phyloP scores from a whole-genome alignment of 2,329 filamentous ascomycete genomes.

The Penicillium sp. region DNA sequence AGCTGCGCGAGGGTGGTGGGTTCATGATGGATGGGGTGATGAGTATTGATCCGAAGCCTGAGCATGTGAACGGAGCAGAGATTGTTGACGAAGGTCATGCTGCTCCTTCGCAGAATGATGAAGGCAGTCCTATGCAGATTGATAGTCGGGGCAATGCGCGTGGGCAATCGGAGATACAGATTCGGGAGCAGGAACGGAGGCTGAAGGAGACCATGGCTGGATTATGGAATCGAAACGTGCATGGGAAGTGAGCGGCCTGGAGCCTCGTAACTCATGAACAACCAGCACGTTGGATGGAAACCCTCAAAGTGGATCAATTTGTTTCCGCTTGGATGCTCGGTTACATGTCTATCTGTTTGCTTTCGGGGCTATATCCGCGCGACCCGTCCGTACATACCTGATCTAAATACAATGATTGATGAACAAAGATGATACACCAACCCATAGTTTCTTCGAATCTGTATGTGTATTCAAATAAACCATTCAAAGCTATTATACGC shows the following conservation, averaged over 20 bases:
- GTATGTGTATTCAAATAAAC: background rate
- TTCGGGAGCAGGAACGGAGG: slow-evolving; percentile 58
- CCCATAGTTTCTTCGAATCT: background rate
- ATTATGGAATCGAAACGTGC: slow-evolving; percentile 49
- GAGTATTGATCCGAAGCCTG: slow-evolving; percentile 56
- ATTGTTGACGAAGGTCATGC: slow-evolving; percentile 36
- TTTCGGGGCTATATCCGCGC: background rate
- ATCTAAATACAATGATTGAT: slow-evolving; percentile 12
- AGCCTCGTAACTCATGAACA: background rate
- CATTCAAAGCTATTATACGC: background rate
- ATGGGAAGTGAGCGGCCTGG: slow-evolving; percentile 17
- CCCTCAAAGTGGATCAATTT: background rate
- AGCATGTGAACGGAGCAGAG: slow-evolving; percentile 46
- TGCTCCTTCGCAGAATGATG: background rate
- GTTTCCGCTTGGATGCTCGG: background rate
- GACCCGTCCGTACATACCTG: background rate
- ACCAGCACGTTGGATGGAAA: background rate
- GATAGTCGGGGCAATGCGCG: slow-evolving; percentile 60
- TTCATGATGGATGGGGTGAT: slow-evolving; percentile 63
- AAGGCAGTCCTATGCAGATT: slow-evolving; percentile 48
- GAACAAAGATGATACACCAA: background rate
- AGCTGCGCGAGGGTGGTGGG: slow-evolving; percentile 61
- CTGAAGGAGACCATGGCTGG: slow-evolving; percentile 60
- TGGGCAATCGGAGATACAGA: slow-evolving; percentile 64
- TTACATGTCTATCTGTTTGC: background rate